phyloP scores from a whole-genome alignment of 164 flowering plant species.

The Litsea cubeba region DNA sequence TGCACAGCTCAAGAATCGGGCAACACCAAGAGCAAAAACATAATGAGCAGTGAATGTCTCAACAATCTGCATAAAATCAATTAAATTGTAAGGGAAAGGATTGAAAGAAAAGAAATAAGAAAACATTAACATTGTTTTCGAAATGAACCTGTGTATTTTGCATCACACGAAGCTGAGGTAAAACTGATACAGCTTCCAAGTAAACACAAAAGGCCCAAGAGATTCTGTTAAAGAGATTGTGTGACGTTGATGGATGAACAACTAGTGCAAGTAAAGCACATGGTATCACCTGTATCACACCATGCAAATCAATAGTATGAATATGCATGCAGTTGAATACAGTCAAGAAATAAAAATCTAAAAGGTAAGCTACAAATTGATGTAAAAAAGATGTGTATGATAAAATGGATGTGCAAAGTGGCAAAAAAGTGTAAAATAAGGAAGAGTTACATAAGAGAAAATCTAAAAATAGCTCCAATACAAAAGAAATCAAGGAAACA shows the following conservation, averaged over 20 bases:
- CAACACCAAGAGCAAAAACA: constrained; percentile 95
- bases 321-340: background rate
- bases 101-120: background rate
- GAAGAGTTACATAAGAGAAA: too few relatives aligned
- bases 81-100: background rate
- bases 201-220: constrained; percentile 96
- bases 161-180: constrained; percentile 95
- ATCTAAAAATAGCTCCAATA: too few relatives aligned
- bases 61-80: constrained; percentile 59
- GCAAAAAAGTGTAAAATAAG: too few relatives aligned
- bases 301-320: background rate
- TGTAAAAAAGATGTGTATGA: too few relatives aligned
- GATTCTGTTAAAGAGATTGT: constrained; percentile 59
- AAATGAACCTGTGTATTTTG: constrained; percentile 81
- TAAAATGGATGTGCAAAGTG: too few relatives aligned
- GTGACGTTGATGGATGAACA: constrained; percentile 90
- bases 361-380: background rate
- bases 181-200: constrained; percentile 92
- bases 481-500: too few relatives aligned
- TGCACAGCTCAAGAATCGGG: constrained; percentile 98
- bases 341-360: too few relatives aligned
- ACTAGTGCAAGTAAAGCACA: constrained; percentile 71
- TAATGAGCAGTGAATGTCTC: constrained; percentile 98
- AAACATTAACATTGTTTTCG: background rate
- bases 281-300: constrained; percentile 52